Evolutionary conservation across 2,329 filamentous ascomycete species (phyloP).

Genomic region (Elsinoe ampelina): DNA sequence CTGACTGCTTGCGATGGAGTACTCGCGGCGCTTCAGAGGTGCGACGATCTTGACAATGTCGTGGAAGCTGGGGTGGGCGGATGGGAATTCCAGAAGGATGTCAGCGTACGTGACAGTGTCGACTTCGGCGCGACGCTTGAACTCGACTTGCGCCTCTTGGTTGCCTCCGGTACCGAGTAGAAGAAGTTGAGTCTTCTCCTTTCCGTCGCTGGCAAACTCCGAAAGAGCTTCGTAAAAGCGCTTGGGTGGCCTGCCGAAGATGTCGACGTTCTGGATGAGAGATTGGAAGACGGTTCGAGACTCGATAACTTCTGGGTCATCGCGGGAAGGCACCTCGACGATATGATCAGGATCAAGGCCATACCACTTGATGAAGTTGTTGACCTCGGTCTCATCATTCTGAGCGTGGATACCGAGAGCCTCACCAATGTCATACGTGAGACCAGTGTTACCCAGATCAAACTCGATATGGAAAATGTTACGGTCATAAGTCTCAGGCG

Average conservation of each 20-base stretch:
- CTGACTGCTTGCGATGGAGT: constrained; percentile 97
- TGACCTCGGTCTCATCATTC: constrained; percentile 71
- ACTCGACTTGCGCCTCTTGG: constrained; percentile 73
- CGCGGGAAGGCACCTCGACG: constrained; percentile 82
- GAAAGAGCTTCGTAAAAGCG: constrained; percentile 91
- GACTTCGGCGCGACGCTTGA: constrained; percentile 84
- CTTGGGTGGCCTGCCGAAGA: constrained; percentile 94
- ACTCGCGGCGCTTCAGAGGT: constrained; percentile 92
- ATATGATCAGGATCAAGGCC: constrained; percentile 72
- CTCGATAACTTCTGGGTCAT: constrained; percentile 64
- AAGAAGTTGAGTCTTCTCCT: constrained; percentile 71
- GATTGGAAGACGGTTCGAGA: constrained; percentile 90
- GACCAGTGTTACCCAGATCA: constrained; percentile 79
- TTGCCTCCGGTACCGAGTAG: constrained; percentile 54
- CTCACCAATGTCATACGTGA: constrained; percentile 95
- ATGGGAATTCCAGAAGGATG: constrained; percentile 78
- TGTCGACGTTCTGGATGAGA: constrained; percentile 84
- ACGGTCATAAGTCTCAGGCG: constrained; percentile 78
- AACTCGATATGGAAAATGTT: constrained; percentile 99
- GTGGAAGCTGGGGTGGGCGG: constrained; percentile 78
- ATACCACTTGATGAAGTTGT: constrained; percentile 83
- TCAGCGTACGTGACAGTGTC: constrained; percentile 90
- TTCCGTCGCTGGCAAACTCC: constrained; percentile 72
- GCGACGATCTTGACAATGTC: constrained; percentile 80
- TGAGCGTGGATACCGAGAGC: constrained; percentile 93